phyloP scores from a whole-genome alignment of 495 filamentous ascomycete genomes.

The Hypomontagnella submonticulosa region DNA sequence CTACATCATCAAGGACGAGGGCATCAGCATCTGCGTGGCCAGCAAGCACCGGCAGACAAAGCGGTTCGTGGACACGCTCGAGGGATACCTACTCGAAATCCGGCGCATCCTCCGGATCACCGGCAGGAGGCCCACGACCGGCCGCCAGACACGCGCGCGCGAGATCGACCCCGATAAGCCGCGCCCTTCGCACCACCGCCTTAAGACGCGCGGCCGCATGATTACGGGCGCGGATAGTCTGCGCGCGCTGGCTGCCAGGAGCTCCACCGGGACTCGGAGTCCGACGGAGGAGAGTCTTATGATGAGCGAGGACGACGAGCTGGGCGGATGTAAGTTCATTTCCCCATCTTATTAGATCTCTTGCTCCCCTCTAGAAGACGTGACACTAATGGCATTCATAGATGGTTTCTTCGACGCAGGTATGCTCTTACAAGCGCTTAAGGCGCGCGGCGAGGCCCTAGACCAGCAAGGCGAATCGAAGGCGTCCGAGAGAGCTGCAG shows the following conservation, averaged over 20 bases:
- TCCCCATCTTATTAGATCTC: neutral
- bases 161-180: slow-evolving; percentile 55
- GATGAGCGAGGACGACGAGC: slow-evolving; percentile 85
- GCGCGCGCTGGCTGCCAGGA: slow-evolving; percentile 53
- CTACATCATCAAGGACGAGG: slow-evolving; percentile 98
- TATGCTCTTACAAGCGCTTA: slow-evolving; percentile 89
- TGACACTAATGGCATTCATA: slow-evolving; percentile 47
- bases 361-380: slow-evolving; percentile 16
- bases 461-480: slow-evolving; percentile 57
- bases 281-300: slow-evolving; percentile 68
- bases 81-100: slow-evolving; percentile 90
- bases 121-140: slow-evolving; percentile 57
- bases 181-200: slow-evolving; percentile 39
- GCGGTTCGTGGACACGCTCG: slow-evolving; percentile 87
- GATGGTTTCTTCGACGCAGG: slow-evolving; percentile 97
- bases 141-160: slow-evolving; percentile 52
- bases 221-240: slow-evolving; percentile 60
- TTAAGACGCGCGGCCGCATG: slow-evolving; percentile 67
- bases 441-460: slow-evolving; percentile 61
- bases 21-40: slow-evolving; percentile 88
- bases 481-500: slow-evolving; percentile 59
- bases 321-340: slow-evolving; percentile 85
- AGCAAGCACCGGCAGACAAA: slow-evolving; percentile 93
- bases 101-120: slow-evolving; percentile 80
- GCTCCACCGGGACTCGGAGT: slow-evolving; percentile 55